These are phyloP conservation scores for Limtongozyma cylindracea DNA, from an alignment of 805 yeast species.

Conservation along the genomic window DNA sequence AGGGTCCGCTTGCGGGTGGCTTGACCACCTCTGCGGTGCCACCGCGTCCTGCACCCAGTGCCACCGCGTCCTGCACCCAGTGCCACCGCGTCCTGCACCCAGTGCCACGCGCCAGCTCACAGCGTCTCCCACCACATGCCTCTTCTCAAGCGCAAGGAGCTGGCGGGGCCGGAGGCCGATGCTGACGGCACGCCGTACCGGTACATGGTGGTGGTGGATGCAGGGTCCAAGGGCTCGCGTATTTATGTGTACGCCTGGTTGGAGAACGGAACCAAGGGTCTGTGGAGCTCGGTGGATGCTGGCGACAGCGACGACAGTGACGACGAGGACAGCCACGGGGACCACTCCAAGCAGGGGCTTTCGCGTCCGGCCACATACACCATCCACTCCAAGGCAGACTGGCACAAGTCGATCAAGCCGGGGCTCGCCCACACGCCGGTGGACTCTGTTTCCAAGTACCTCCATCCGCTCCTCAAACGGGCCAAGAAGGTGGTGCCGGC, in stretches of 20 bases:
- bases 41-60: too few relatives aligned
- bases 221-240: conserved; percentile 42
- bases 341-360: too few relatives aligned
- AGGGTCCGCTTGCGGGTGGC: too few relatives aligned
- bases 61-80: too few relatives aligned
- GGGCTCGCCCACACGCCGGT: conserved; percentile 40
- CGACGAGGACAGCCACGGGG: too few relatives aligned
- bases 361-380: conserved; percentile 11
- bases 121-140: too few relatives aligned
- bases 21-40: too few relatives aligned
- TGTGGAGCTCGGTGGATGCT: background rate
- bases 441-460: too few relatives aligned
- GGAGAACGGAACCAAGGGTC: conserved; percentile 1
- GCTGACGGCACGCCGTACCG: conserved; percentile 22
- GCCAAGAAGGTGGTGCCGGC: conserved; percentile 28
- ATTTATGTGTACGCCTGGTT: conserved; percentile 33
- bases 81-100: too few relatives aligned
- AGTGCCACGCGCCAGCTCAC: too few relatives aligned
- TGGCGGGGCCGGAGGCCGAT: too few relatives aligned
- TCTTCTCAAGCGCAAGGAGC: too few relatives aligned
- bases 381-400: conserved; percentile 8
- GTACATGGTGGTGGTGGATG: conserved; percentile 34
- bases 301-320: background rate
- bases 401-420: conserved; percentile 28
- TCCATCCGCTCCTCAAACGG: conserved; percentile 19